Evolutionary conservation across 345 rosid genomes (phyloP).

Genomic region (Syzygium aqueum): DNA sequence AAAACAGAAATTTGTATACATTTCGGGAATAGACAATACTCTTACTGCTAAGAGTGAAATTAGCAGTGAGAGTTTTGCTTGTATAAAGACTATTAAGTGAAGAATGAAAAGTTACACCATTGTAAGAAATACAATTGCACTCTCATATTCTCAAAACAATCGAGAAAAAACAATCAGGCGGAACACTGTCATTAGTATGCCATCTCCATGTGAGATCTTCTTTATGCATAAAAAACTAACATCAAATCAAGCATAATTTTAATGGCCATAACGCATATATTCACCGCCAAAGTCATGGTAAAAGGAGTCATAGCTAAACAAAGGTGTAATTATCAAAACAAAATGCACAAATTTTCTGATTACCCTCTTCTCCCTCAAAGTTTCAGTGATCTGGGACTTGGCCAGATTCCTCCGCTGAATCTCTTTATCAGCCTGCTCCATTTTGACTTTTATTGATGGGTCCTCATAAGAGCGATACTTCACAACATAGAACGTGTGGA

Average conservation of each 20-base stretch:
- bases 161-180: background rate
- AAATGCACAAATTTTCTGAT: conserved; percentile 5
- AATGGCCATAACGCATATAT: background rate
- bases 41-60: background rate
- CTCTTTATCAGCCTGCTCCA: conserved; percentile 61
- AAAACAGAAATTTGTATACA: background rate
- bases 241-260: background rate
- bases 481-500: conserved; percentile 52
- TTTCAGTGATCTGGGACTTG: conserved; percentile 27
- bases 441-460: conserved; percentile 50
- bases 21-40: background rate
- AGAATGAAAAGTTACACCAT: background rate
- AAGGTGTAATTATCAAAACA: conserved; percentile 1
- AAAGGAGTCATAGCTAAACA: background rate
- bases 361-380: conserved; percentile 59
- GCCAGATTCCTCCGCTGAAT: conserved; percentile 32
- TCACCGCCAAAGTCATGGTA: background rate
- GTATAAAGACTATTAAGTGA: background rate
- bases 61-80: background rate
- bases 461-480: conserved; percentile 39
- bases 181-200: background rate
- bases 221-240: background rate
- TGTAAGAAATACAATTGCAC: background rate
- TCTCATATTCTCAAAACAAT: background rate
- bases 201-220: background rate